phyloP scores from a whole-genome alignment of 2,329 filamentous ascomycete species.

The Cercospora sojina region DNA sequence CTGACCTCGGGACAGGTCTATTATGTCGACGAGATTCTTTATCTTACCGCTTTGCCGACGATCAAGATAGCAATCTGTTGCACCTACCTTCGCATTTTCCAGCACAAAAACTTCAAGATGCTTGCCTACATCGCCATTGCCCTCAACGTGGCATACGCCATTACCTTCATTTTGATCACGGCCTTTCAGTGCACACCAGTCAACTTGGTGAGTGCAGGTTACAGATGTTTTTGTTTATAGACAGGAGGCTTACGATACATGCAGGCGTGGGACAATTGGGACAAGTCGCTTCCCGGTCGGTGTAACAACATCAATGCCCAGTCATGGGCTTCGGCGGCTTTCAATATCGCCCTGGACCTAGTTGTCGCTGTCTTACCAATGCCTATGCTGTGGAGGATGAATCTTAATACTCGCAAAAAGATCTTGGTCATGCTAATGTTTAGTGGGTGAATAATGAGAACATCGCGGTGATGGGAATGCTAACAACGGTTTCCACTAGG shows the following conservation, averaged over 20 bases:
- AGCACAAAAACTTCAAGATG: constrained; percentile 15
- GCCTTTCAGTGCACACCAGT: constrained; percentile 23
- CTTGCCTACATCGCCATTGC: constrained; percentile 18
- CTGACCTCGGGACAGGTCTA: constrained; percentile 12
- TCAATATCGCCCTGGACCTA: constrained; percentile 24
- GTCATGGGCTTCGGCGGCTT: constrained; percentile 21
- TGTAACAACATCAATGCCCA: constrained; percentile 26
- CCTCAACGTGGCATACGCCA: constrained; percentile 22
- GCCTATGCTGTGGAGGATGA: constrained; percentile 25
- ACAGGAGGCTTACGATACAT: not conserved
- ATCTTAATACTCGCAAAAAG: constrained; percentile 24
- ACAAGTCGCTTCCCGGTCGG: constrained; percentile 14
- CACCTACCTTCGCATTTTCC: constrained; percentile 26
- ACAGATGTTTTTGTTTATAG: too few species aligned
- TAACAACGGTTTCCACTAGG: constrained; percentile 8
- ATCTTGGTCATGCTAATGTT: constrained; percentile 26
- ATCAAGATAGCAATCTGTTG: constrained; percentile 25
- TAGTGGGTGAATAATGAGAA: constrained; percentile 3
- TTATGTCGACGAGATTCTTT: constrained; percentile 22
- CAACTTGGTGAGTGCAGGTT: constrained; percentile 6
- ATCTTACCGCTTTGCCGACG: constrained; percentile 16
- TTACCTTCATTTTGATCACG: constrained; percentile 21
- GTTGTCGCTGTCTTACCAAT: constrained; percentile 21
- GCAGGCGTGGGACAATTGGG: constrained; percentile 24
- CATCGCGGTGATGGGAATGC: not conserved